Percentiles rank a stretch among this genome's conserved stretches.
Evolutionary conservation across 805 yeast species (phyloP).

Genomic region (Debaryomyces castellii): DNA sequence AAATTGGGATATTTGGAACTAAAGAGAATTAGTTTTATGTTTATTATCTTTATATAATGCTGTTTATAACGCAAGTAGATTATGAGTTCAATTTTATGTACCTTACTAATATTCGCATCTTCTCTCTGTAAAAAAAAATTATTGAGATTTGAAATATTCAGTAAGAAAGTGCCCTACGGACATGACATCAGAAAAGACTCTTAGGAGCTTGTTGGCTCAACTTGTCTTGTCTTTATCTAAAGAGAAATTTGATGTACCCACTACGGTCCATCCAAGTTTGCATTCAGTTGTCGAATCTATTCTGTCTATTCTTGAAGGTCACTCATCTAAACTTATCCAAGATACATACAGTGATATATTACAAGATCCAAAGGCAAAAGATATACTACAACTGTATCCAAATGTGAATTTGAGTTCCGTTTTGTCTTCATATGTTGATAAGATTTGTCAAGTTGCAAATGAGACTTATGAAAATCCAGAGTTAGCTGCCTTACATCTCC

Average conservation of each 20-base stretch:
- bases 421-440: conserved; percentile 15
- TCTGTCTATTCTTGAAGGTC: conserved; percentile 21
- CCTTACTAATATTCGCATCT: not conserved
- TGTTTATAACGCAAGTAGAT: not conserved
- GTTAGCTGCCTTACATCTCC: conserved; percentile 21
- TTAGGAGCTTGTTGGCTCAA: conserved; percentile 7
- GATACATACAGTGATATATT: conserved; percentile 17
- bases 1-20: not conserved
- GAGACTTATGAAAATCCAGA: conserved; percentile 9
- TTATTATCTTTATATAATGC: not conserved
- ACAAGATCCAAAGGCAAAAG: conserved; percentile 11
- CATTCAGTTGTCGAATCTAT: conserved; percentile 14
- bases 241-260: conserved; percentile 3
- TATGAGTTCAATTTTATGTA: not conserved
- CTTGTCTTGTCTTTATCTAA: conserved; percentile 6
- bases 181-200: not conserved
- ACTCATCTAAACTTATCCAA: conserved; percentile 21
- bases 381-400: conserved; percentile 22
- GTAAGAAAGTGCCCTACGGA: not conserved
- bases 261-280: conserved; percentile 4
- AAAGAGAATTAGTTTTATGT: not conserved
- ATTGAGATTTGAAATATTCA: not conserved
- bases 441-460: conserved; percentile 7
- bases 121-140: conserved; percentile 2
- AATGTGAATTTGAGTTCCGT: conserved; percentile 15